Evolutionary conservation across 192 early-diverging fungal genomes (phyloP), one percentile per base, ranked within the genome.

Genomic region (Coemansia sp.): DNA sequence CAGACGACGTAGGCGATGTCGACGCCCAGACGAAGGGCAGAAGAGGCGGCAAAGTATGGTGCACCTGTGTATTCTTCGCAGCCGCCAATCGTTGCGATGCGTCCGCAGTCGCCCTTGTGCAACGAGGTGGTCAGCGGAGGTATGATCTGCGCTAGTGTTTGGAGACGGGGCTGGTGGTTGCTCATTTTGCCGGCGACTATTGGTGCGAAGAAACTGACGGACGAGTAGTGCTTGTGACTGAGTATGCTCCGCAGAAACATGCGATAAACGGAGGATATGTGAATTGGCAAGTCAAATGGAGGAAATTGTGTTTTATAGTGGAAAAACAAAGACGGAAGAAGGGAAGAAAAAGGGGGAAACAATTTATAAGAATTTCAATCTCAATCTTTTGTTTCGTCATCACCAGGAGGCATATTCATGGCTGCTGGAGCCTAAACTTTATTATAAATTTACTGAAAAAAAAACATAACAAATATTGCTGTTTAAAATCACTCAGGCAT

Each of bases 1-100:
- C 96, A 98, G 30, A 95, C 73, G 17, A 98, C 80, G 57, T 95
- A 87, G 37, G 84, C 83, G 21, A 96, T 66, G 57, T 98, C 96
- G 0, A 84, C 87, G 40, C 96, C 95, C 82, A 92, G 55, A 9
- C 59, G 46, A 9, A 78, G 46, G 11, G 61, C 51, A 12, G 61
- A 19, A 9, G 61, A 64, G 0, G 67, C 69, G 3, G 43, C 90
- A 68, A 95, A 98, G 59, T 85, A 98, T 2, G 96, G 94, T 2
- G 96, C 96, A 0, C 95, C 94, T 0, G 95, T 93, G 66, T 93
- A 93, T 52, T 80, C 78, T 24, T 80, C 73, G 27, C 69, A 72
- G 15, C 73, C 73, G 46, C 73, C 73, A 6, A 77, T 48, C 4
- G 67, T 43, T 4, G 67, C 68, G 3, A 80, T 55, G 14, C 70